Conservation (phyloP, 2,329 filamentous ascomycete species). For the Didymella segeticola region DNA sequence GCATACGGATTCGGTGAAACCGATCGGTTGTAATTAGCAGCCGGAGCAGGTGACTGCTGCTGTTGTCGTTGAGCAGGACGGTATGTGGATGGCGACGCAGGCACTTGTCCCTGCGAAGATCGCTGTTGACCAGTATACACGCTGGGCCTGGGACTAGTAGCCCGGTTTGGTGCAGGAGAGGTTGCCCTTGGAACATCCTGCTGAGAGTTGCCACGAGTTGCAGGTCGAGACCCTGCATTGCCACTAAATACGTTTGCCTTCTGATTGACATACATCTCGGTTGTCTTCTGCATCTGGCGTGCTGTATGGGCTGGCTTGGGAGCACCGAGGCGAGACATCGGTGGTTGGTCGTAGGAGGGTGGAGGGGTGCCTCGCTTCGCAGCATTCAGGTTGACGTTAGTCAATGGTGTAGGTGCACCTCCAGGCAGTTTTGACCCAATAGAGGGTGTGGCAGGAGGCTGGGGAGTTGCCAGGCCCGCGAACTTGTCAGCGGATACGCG, state of each 20-base stretch:
- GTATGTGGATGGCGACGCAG: slow-evolving; percentile 16
- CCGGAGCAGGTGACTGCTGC: slow-evolving; percentile 23
- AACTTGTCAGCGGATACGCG: slow-evolving; percentile 97
- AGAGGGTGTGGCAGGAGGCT: slow-evolving; percentile 53
- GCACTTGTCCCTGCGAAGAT: slow-evolving; percentile 21
- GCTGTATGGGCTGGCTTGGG: slow-evolving; percentile 92
- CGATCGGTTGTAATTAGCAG: slow-evolving; percentile 21
- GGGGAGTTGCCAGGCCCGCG: slow-evolving; percentile 88
- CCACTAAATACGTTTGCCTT: slow-evolving; percentile 77
- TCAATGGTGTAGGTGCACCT: slow-evolving; percentile 54
- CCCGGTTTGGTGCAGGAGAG: slow-evolving; percentile 73
- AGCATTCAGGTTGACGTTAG: slow-evolving; percentile 57
- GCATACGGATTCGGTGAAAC: slow-evolving; percentile 70
- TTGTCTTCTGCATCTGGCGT: slow-evolving; percentile 93
- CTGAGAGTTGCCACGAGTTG: slow-evolving; percentile 59
- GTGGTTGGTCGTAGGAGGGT: slow-evolving; percentile 75
- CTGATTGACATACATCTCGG: slow-evolving; percentile 84
- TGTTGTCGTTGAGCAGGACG: slow-evolving; percentile 15
- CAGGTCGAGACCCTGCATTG: slow-evolving; percentile 59
- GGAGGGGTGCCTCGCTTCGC: slow-evolving; percentile 78
- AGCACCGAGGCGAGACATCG: slow-evolving; percentile 80
- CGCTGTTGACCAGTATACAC: slow-evolving; percentile 47
- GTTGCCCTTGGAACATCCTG: slow-evolving; percentile 57
- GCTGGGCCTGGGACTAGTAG: slow-evolving; percentile 63
- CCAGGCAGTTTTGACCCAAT: slow-evolving; percentile 49